Base-by-base conservation (phyloP, 1,139 yeast genomes). In the Trichomonascaceae sp. region DNA sequence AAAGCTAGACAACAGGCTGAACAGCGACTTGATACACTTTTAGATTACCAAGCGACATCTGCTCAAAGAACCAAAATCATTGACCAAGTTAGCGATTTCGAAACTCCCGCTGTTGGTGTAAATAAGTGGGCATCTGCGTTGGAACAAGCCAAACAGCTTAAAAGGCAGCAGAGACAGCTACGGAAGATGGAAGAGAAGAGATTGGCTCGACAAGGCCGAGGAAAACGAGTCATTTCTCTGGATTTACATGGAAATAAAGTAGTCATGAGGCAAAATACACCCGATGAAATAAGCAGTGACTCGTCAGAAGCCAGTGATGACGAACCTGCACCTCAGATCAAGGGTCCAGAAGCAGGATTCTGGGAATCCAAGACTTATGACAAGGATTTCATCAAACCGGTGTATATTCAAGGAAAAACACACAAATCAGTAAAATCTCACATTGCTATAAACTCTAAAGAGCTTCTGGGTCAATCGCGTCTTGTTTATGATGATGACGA, bases 31-130 rank as follows among this genome's bases (percentile, higher is more conserved):
- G 86, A 87, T 47, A 84, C 82, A 27, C 73, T 95, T 50, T 73
- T 95, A 49, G 80, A 82, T 58, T 93, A 84, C 68, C 99, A 95
- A 67, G 89, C 81, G 1, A 83, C 93, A 9, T 87, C 96, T 5
- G 90, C 91, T 0, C 95, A 89, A 66, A 77, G 99, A 66, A 93
- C 98, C 0, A 83, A 81, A 63, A 90, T 95, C 59, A 91, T 95
- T 46, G 99, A 95, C 66, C 86, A 89, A 65, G 97, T 96, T 0
- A 83, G 96, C 6, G 99, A 95, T 67, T 93, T 84, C 66, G 95
- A 86, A 51, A 68, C 77, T 4, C 72, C 79, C 0, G 71, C 73
- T 0, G 64, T 73, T 3, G 79, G 80, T 49, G 72, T 80, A 1
- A 82, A 77, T 61, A 76, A 83, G 61, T 95, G 99, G 99, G 84